Evolutionary conservation across 2,329 filamentous ascomycete species (phyloP).

Genomic region (Penicillium paneum): DNA sequence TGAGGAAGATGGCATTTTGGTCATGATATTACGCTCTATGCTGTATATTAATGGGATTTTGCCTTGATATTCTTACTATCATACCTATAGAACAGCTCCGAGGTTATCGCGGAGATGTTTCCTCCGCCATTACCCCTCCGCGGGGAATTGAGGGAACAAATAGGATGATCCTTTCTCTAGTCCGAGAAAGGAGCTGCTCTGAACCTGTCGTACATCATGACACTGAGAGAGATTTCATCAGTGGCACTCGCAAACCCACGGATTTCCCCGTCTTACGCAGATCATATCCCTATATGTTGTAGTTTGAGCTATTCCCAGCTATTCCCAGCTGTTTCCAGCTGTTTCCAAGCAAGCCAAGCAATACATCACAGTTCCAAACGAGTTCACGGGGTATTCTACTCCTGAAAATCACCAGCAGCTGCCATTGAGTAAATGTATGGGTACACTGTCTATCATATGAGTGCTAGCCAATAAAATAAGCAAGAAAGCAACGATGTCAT

Average conservation of each 20-base stretch:
- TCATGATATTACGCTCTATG: not conserved
- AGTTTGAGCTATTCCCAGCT: not conserved
- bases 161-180: not conserved
- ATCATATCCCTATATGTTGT: not conserved
- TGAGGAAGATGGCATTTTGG: slow-evolving; percentile 37
- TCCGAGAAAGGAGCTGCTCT: not conserved
- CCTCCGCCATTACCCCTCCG: not conserved
- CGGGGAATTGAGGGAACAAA: not conserved
- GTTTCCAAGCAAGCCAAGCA: not conserved
- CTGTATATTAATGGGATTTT: not conserved
- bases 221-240: not conserved
- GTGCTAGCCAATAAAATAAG: not conserved
- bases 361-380: not conserved
- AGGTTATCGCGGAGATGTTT: not conserved
- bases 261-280: not conserved
- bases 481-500: not conserved
- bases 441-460: not conserved
- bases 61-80: not conserved
- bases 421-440: not conserved
- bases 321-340: not conserved
- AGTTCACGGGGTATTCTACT: not conserved
- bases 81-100: not conserved
- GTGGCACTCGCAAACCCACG: not conserved
- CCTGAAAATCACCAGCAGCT: not conserved
- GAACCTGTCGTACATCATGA: not conserved